Evolutionary conservation across 2,329 filamentous ascomycete species (phyloP).

Genomic region (Cladophialophora yegresii): DNA sequence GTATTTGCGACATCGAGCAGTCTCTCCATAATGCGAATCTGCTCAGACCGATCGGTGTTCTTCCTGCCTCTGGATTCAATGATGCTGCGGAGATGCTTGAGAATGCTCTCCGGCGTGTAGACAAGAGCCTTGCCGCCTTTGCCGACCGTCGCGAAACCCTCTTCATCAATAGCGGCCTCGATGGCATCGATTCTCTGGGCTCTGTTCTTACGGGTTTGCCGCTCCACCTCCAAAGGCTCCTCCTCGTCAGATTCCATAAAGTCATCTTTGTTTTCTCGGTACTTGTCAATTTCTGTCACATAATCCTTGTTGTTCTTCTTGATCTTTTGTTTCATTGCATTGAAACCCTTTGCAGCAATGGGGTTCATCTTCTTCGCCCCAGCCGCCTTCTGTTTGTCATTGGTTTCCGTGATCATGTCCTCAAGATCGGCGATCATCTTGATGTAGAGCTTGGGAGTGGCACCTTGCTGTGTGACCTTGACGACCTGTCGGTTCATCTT

Average conservation of each 20-base stretch:
- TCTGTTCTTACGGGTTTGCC: conserved; percentile 45
- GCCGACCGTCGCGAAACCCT: conserved; percentile 85
- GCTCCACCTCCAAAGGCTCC: conserved; percentile 56
- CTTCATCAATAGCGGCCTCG: conserved; percentile 65
- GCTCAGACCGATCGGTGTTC: conserved; percentile 92
- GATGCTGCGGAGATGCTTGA: conserved; percentile 92
- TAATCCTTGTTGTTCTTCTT: conserved; percentile 99
- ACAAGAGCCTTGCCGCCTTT: conserved; percentile 84
- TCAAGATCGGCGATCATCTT: conserved; percentile 91
- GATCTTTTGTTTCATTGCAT: conserved; percentile 96
- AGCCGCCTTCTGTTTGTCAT: conserved; percentile 92
- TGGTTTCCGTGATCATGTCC: conserved; percentile 88
- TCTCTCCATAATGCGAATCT: conserved; percentile 98
- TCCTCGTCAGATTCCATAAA: conserved; percentile 87
- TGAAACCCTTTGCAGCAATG: conserved; percentile 87
- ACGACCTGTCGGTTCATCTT: conserved; percentile 85
- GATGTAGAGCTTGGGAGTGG: conserved; percentile 87
- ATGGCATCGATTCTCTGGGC: conserved; percentile 55
- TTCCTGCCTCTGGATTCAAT: conserved; percentile 97
- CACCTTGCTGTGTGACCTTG: conserved; percentile 75
- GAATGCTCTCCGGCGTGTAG: conserved; percentile 95
- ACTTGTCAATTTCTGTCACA: conserved; percentile 81
- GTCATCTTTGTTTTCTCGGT: conserved; percentile 77
- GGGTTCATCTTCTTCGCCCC: conserved; percentile 96
- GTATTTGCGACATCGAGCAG: conserved; percentile 83